phyloP scores from a whole-genome alignment of 495 filamentous ascomycete genomes.

The Aspergillus conjunctus region DNA sequence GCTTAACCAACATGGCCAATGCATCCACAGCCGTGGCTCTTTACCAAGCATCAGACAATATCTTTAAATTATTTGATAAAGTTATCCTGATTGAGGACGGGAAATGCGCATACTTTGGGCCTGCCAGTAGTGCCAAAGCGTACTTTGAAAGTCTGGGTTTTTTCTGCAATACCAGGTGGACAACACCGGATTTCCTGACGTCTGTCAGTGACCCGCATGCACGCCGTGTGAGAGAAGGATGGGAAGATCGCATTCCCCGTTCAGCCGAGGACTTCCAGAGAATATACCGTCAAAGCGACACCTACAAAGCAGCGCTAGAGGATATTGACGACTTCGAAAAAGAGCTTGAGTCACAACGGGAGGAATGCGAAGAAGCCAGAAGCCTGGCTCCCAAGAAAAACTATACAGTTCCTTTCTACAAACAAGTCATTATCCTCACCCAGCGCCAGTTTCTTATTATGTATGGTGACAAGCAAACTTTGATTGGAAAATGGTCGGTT shows the following conservation, averaged over 20 bases:
- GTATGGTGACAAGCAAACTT: slow-evolving; percentile 57
- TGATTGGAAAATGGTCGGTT: slow-evolving; percentile 56
- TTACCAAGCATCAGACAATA: slow-evolving; percentile 70
- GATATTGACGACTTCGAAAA: slow-evolving; percentile 56
- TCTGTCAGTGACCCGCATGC: slow-evolving; percentile 66
- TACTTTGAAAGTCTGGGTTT: slow-evolving; percentile 71
- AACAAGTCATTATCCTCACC: slow-evolving; percentile 69
- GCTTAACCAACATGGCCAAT: slow-evolving; percentile 62
- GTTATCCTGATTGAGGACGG: slow-evolving; percentile 70
- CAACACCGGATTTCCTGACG: slow-evolving; percentile 69
- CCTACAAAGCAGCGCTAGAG: slow-evolving; percentile 32
- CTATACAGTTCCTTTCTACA: slow-evolving; percentile 64
- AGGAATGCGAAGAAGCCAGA: slow-evolving; percentile 50
- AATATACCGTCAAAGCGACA: slow-evolving; percentile 53
- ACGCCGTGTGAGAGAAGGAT: slow-evolving; percentile 58
- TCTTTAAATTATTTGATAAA: slow-evolving; percentile 73
- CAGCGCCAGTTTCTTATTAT: slow-evolving; percentile 68
- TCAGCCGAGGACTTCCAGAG: slow-evolving; percentile 60
- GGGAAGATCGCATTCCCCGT: slow-evolving; percentile 61
- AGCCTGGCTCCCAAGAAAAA: slow-evolving; percentile 57
- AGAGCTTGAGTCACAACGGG: slow-evolving; percentile 47
- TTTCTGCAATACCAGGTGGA: slow-evolving; percentile 60
- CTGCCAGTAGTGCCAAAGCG: slow-evolving; percentile 53
- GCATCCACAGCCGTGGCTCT: slow-evolving; percentile 65
- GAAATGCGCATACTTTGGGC: slow-evolving; percentile 65